Evolutionary conservation across 306 rosid genomes (phyloP).

Genomic region (Begonia peltatifolia): DNA sequence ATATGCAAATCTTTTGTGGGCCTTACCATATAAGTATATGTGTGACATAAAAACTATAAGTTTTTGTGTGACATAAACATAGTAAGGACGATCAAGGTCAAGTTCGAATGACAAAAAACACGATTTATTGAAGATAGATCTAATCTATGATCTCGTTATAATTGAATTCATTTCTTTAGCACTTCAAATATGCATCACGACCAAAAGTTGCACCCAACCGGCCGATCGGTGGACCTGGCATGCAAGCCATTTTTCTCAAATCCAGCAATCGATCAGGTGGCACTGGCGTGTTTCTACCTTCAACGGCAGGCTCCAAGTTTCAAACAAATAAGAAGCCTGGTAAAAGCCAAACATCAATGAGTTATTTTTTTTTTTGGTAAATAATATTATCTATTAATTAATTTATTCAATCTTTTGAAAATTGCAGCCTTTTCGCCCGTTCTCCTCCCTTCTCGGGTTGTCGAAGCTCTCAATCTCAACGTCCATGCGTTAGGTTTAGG

Average conservation of each 20-base stretch:
- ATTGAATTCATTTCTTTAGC: no score
- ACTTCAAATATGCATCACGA: no score
- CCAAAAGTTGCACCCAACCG: conserved; percentile 3
- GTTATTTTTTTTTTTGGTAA: neutral
- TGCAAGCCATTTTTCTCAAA: conserved; percentile 66
- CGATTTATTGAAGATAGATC: no score
- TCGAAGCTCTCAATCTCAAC: conserved; percentile 63
- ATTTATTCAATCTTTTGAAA: neutral
- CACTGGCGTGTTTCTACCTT: conserved; percentile 85
- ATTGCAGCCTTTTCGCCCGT: conserved; percentile 58
- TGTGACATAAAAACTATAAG: no score
- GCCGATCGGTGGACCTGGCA: conserved; percentile 46
- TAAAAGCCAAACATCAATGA: conserved; percentile 5
- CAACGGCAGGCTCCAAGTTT: conserved; percentile 23
- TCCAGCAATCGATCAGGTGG: conserved; percentile 41
- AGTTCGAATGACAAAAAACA: no score
- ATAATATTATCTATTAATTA: no score
- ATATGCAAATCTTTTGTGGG: no score
- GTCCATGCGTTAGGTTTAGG: conserved; percentile 39
- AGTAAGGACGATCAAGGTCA: no score
- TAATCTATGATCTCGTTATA: no score
- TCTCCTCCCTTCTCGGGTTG: conserved; percentile 52
- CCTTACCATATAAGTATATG: no score
- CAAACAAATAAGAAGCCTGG: conserved; percentile 48
- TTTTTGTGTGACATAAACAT: no score